Conservation (phyloP, 176 grass and related monocot genomes). For the Olyra latifolia region DNA sequence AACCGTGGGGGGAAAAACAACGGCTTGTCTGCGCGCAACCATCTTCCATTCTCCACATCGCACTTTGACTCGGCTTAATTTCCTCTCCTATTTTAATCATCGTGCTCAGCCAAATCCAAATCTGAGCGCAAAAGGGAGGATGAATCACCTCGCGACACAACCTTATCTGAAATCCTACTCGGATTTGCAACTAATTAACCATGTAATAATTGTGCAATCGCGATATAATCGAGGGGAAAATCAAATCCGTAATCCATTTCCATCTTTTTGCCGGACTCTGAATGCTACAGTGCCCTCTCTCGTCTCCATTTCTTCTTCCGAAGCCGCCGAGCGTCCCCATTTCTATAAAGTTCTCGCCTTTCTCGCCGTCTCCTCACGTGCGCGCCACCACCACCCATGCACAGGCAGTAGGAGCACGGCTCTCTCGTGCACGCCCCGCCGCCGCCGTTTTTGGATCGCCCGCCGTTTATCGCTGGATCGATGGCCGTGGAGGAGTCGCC, state of each 20-base stretch:
- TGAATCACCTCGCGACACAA: not conserved
- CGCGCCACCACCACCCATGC: slow-evolving; percentile 44
- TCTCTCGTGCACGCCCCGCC: not conserved
- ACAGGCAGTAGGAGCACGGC: slow-evolving; percentile 25
- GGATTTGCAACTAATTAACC: not conserved
- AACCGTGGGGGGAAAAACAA: not conserved
- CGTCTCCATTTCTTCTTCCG: not conserved
- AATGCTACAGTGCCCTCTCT: not conserved
- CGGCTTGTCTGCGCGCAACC: not conserved
- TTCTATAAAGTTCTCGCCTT: slow-evolving; percentile 44
- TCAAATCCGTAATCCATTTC: not conserved
- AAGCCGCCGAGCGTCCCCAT: not conserved
- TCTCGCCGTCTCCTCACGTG: slow-evolving; percentile 59
- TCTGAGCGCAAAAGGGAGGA: not conserved
- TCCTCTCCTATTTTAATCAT: not conserved
- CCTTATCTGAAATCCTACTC: slow-evolving; percentile 4
- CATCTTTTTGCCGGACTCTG: not conserved
- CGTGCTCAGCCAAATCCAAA: slow-evolving; percentile 4
- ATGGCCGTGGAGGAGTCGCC: slow-evolving; percentile 48
- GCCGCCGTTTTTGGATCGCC: not conserved
- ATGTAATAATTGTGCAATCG: not conserved
- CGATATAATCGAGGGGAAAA: not conserved
- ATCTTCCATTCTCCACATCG: slow-evolving; percentile 21
- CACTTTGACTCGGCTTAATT: slow-evolving; percentile 9
- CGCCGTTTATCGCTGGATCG: slow-evolving; percentile 8